phyloP scores from a whole-genome alignment of 345 rosid species.

The Linum usitatissimum region DNA sequence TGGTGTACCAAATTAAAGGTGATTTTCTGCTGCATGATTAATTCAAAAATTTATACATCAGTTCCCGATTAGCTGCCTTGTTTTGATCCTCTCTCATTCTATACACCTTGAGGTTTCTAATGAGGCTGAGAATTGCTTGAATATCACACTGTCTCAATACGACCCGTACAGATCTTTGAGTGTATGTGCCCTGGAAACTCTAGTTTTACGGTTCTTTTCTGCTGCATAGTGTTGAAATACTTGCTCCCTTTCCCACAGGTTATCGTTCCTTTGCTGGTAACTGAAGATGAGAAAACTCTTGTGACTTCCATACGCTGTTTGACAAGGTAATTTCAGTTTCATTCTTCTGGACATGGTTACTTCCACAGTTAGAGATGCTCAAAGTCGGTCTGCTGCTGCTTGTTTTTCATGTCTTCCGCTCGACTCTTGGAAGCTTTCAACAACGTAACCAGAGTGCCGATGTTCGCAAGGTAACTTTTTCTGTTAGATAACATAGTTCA shows the following conservation, averaged over 20 bases:
- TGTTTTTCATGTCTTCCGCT: constrained; percentile 38
- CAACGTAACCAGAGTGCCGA: constrained; percentile 95
- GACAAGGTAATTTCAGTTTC: constrained; percentile 49
- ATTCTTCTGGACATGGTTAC: background rate
- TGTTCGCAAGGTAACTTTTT: constrained; percentile 96
- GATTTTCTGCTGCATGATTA: constrained; percentile 10
- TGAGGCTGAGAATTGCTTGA: constrained; percentile 90
- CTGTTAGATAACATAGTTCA: too few species aligned
- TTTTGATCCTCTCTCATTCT: constrained; percentile 8
- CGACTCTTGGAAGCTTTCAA: constrained; percentile 94
- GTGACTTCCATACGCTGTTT: constrained; percentile 84
- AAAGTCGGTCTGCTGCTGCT: background rate
- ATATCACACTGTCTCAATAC: constrained; percentile 55
- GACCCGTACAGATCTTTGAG: constrained; percentile 97
- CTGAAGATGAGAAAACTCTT: constrained; percentile 90
- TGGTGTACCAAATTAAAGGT: constrained; percentile 62
- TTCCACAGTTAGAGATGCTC: background rate
- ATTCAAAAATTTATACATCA: background rate
- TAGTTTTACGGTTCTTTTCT: background rate
- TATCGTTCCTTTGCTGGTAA: constrained; percentile 70
- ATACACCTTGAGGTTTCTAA: constrained; percentile 49
- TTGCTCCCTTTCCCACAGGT: constrained; percentile 39
- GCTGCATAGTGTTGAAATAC: background rate
- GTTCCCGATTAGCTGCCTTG: constrained; percentile 2
- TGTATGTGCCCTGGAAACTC: constrained; percentile 30